A percentile compares a stretch with the other conserved stretches of the same genome.
These are phyloP conservation scores for Alternaria viburni DNA, from an alignment of 2,329 filamentous ascomycete species.

Conservation along the genomic window DNA sequence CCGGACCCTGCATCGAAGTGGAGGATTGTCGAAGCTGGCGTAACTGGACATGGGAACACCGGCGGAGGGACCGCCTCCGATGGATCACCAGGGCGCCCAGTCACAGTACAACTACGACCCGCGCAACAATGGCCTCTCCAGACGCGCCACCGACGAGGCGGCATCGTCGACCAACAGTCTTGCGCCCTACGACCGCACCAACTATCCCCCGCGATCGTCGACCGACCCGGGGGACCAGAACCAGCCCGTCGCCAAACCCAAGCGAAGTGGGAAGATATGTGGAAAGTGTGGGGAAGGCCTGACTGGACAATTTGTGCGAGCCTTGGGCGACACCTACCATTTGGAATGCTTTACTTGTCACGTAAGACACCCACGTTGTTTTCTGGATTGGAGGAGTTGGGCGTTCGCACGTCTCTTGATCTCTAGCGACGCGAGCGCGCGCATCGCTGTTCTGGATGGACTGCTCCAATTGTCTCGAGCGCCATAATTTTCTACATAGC, in stretches of 20 bases:
- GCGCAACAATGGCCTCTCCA: slow-evolving; percentile 38
- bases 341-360: slow-evolving; percentile 97
- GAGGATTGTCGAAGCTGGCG: slow-evolving; percentile 29
- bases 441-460: not conserved
- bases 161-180: slow-evolving; percentile 30
- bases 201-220: slow-evolving; percentile 31
- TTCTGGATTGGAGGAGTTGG: not conserved
- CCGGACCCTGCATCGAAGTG: slow-evolving; percentile 2
- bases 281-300: slow-evolving; percentile 88
- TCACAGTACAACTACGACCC: slow-evolving; percentile 39
- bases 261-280: slow-evolving; percentile 55
- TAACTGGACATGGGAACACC: slow-evolving; percentile 42
- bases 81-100: slow-evolving; percentile 38
- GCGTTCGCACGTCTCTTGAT: not conserved
- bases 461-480: not conserved
- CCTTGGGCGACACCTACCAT: slow-evolving; percentile 91
- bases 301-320: slow-evolving; percentile 94
- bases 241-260: slow-evolving; percentile 33
- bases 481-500: not conserved
- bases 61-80: slow-evolving; percentile 44
- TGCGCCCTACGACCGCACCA: slow-evolving; percentile 30
- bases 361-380: slow-evolving; percentile 57
- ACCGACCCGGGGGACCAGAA: slow-evolving; percentile 40
- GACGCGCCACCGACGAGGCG: slow-evolving; percentile 41
- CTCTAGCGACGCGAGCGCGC: not conserved